phyloP scores from a whole-genome alignment of 1,284 basidiomycete species.

The Sanghuangporus weigelae region DNA sequence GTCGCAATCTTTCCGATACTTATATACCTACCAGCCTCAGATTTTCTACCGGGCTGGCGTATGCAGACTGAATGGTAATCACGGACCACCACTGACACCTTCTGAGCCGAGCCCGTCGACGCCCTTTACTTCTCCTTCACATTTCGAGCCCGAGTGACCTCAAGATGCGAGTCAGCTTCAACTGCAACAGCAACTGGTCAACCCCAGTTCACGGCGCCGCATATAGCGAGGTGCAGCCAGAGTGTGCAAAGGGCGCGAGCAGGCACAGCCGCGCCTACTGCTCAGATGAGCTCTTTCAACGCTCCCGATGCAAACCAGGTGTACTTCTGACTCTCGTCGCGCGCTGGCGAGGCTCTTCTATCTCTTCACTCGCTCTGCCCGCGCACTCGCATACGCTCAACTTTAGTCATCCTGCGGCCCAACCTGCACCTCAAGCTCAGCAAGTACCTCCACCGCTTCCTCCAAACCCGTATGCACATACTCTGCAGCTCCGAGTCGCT shows the following conservation, averaged over 20 bases:
- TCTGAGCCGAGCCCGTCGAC: slow-evolving; percentile 54
- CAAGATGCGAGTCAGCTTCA: slow-evolving; percentile 22
- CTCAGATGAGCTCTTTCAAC: slow-evolving; percentile 13
- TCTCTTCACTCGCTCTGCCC: slow-evolving; percentile 11
- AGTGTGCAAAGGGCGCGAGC: background rate
- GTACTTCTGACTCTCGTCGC: slow-evolving; percentile 7
- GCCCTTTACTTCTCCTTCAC: slow-evolving; percentile 55
- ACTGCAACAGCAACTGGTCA: background rate
- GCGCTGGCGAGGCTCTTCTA: slow-evolving; percentile 11
- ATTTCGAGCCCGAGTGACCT: slow-evolving; percentile 59
- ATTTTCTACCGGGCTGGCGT: no score
- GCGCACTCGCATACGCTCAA: background rate
- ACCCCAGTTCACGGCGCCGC: background rate
- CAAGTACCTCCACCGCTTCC: slow-evolving; percentile 33
- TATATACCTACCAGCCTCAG: no score
- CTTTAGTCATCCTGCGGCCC: background rate
- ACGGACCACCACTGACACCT: background rate
- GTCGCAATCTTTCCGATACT: no score
- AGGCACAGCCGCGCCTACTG: background rate
- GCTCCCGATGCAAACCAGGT: slow-evolving; percentile 1
- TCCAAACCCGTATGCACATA: slow-evolving; percentile 37
- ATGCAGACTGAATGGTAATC: background rate
- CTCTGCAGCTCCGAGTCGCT: slow-evolving; percentile 35
- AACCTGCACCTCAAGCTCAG: background rate
- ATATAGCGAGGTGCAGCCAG: background rate